Conservation (phyloP, 345 rosid species). For the Ceriops tagal region DNA sequence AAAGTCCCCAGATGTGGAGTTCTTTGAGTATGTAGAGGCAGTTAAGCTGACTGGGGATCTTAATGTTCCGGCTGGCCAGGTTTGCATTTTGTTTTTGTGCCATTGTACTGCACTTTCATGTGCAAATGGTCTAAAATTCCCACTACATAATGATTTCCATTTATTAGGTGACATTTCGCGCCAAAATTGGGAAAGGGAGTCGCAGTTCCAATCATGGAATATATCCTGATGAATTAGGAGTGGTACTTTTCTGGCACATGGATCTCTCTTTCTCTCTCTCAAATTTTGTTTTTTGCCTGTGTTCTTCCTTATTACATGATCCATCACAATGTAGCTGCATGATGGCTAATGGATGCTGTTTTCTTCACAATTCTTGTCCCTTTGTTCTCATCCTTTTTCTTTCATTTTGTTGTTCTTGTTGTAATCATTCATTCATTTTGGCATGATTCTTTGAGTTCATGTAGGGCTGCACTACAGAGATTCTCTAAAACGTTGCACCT, state of each 20-base stretch:
- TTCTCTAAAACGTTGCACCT: too few species aligned
- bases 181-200: slow-evolving; percentile 75
- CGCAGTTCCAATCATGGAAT: slow-evolving; percentile 55
- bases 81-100: slow-evolving; percentile 21
- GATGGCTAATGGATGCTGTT: too few species aligned
- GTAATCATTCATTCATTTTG: too few species aligned
- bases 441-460: too few species aligned
- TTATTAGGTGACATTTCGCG: slow-evolving; percentile 84
- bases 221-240: slow-evolving; percentile 18
- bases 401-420: too few species aligned
- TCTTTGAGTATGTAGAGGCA: slow-evolving; percentile 94
- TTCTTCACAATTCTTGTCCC: too few species aligned
- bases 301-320: too few species aligned
- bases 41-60: slow-evolving; percentile 98
- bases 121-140: neutral
- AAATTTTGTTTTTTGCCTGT: neutral
- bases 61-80: slow-evolving; percentile 98
- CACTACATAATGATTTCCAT: slow-evolving; percentile 10
- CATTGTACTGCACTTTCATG: slow-evolving; percentile 1
- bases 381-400: too few species aligned
- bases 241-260: slow-evolving; percentile 8
- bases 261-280: neutral
- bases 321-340: too few species aligned
- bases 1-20: slow-evolving; percentile 60
- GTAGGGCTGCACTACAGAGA: too few species aligned